phyloP scores from a whole-genome alignment of 495 filamentous ascomycete genomes.

The Viridothelium virens region DNA sequence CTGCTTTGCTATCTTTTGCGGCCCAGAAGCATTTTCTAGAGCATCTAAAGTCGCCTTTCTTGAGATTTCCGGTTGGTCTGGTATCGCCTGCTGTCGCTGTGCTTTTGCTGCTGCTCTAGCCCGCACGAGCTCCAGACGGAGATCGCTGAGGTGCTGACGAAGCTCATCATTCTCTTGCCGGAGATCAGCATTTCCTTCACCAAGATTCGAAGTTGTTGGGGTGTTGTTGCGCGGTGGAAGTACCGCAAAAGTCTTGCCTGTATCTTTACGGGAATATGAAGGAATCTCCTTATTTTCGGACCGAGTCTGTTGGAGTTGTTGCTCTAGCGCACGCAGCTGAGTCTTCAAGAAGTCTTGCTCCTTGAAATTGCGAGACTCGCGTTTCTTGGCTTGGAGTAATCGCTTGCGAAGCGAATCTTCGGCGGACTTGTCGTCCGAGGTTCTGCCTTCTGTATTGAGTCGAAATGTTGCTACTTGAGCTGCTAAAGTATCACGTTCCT shows the following conservation, averaged over 20 bases:
- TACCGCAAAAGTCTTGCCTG: neutral
- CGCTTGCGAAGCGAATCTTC: constrained; percentile 1
- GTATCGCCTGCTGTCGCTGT: neutral
- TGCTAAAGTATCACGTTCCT: neutral
- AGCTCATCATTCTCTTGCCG: neutral
- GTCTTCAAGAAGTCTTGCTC: constrained; percentile 4
- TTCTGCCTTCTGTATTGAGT: neutral
- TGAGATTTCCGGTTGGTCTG: neutral
- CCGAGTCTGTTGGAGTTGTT: neutral
- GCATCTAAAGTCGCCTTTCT: constrained; percentile 7
- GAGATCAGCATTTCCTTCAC: neutral
- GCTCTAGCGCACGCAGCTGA: neutral
- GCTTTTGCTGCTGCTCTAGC: neutral
- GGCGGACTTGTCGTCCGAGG: neutral
- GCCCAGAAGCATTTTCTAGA: neutral
- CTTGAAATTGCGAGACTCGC: constrained; percentile 3
- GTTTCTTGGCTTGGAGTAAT: neutral
- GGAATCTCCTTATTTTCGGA: neutral
- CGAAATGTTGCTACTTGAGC: neutral
- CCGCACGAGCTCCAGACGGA: constrained; percentile 7
- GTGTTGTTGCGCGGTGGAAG: neutral
- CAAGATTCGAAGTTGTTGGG: neutral
- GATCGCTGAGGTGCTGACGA: neutral
- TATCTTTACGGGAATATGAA: neutral
- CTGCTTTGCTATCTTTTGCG: neutral